Evolutionary conservation across 768 basidiomycete genomes (phyloP), one percentile per base, ranked within the genome.

Genomic region (Macrolepiota fuliginosa): DNA sequence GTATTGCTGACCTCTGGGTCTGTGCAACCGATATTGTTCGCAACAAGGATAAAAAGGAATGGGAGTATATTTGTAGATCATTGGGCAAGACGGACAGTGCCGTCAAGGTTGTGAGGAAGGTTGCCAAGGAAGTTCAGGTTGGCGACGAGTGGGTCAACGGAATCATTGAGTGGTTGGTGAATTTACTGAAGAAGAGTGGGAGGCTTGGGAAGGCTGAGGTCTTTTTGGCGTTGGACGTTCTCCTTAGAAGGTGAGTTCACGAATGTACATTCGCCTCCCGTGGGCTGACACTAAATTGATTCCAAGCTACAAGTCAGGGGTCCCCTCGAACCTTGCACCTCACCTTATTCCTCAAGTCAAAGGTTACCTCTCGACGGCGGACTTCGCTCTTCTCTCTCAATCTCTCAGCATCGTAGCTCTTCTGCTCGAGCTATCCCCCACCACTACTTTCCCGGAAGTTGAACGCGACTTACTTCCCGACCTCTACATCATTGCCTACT

Each of bases 1-100:
- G 86, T 53, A 82, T 96, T 47, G 95, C 90, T 1, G 90, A 94
- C 70, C 76, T 98, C 9, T 93, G 97, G 88, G 83, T 93, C 54
- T 89, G 87, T 65, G 93, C 94, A 1, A 88, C 90, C 0, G 92
- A 94, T 51, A 73, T 86, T 13, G 80, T 92, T 37, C 81, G 73
- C 65, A 71, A 74, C 1, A 90, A 89, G 70, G 83, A 83, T 45
- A 80, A 84, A 56, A 84, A 83, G 66, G 92, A 94, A 67, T 94
- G 92, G 92, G 90, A 91, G 46, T 83, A 80, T 25, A 87, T 94
- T 55, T 89, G 90, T 67, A 82, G 89, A 63, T 77, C 80, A 1
- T 83, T 84, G 0, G 90, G 90, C 0, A 85, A 89, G 67, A 86
- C 87, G 1, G 86, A 89, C 10, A 84, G 86, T 35, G 88, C 89